A percentile compares a stretch with the other conserved stretches of the same genome.
Conservation (phyloP, 2,329 filamentous ascomycete species). For the Trichoderma gracile region DNA sequence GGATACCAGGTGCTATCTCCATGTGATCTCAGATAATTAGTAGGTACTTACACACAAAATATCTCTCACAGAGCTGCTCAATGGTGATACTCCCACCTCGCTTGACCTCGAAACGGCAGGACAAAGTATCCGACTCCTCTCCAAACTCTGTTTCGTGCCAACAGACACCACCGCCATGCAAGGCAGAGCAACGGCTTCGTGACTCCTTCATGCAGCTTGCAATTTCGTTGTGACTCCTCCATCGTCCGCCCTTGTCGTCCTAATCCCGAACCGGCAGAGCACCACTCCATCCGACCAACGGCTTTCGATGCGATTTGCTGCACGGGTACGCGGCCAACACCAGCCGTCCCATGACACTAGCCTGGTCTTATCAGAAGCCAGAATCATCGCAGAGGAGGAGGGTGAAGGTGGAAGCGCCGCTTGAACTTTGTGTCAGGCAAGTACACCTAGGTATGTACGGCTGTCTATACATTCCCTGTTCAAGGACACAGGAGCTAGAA, state of each 20-base stretch:
- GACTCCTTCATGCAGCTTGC: conserved; percentile 10
- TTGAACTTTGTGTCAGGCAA: background rate
- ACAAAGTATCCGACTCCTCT: background rate
- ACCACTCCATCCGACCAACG: background rate
- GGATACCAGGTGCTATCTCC: too few relatives aligned
- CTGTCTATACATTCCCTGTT: background rate
- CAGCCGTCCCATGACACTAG: background rate
- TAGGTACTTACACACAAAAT: too few relatives aligned
- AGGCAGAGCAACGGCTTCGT: background rate
- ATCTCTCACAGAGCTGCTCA: too few relatives aligned
- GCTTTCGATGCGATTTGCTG: conserved; percentile 13
- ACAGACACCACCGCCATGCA: background rate
- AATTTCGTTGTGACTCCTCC: conserved; percentile 8
- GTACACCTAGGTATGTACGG: background rate
- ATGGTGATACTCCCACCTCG: too few relatives aligned
- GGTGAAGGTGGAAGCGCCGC: background rate
- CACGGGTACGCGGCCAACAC: background rate
- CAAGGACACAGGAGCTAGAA: too few relatives aligned
- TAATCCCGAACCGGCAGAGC: background rate
- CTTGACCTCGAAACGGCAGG: too few relatives aligned
- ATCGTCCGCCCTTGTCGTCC: background rate
- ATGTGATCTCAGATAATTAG: too few relatives aligned
- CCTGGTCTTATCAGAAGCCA: background rate
- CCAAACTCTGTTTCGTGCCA: background rate
- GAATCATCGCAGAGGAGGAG: background rate